phyloP scores from a whole-genome alignment of 257 asterid genomes.

The Handroanthus guayacan region DNA sequence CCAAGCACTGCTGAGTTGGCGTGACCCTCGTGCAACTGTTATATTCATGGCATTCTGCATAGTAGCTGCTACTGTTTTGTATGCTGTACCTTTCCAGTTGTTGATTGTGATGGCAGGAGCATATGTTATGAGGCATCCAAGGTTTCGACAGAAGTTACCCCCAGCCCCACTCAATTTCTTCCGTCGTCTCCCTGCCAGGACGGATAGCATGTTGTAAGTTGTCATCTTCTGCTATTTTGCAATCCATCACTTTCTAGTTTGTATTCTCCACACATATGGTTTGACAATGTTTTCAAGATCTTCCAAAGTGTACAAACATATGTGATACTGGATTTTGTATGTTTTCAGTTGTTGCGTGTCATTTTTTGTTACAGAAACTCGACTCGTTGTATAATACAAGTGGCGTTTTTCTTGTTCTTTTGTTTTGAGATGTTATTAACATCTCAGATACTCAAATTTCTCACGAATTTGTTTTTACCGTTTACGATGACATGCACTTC shows the following conservation, averaged over 20 bases:
- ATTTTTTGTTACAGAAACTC: slow-evolving; percentile 25
- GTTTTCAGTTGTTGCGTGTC: slow-evolving; percentile 16
- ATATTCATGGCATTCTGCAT: slow-evolving; percentile 70
- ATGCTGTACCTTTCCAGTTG: slow-evolving; percentile 67
- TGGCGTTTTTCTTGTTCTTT: slow-evolving; percentile 20
- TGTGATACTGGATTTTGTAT: slow-evolving; percentile 7
- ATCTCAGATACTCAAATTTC: slow-evolving; percentile 4
- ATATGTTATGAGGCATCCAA: slow-evolving; percentile 85
- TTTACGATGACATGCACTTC: background rate
- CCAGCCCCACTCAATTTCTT: slow-evolving; percentile 78
- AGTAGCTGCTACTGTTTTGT: slow-evolving; percentile 61
- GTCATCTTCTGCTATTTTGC: slow-evolving; percentile 3
- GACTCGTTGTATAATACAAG: slow-evolving; percentile 20
- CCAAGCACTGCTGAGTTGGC: slow-evolving; percentile 89
- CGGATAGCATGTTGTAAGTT: slow-evolving; percentile 79
- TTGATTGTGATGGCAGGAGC: slow-evolving; percentile 55
- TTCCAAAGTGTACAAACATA: slow-evolving; percentile 33
- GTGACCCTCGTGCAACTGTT: slow-evolving; percentile 88
- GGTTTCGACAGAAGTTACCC: slow-evolving; percentile 75
- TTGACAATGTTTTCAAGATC: slow-evolving; percentile 5
- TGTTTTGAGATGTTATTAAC: background rate
- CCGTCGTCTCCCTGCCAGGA: slow-evolving; percentile 84
- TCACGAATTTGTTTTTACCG: background rate
- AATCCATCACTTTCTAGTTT: slow-evolving; percentile 14
- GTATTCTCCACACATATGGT: slow-evolving; percentile 5